Conservation (phyloP, 208 protist genomes). For the Angomonas ambiguus region DNA sequence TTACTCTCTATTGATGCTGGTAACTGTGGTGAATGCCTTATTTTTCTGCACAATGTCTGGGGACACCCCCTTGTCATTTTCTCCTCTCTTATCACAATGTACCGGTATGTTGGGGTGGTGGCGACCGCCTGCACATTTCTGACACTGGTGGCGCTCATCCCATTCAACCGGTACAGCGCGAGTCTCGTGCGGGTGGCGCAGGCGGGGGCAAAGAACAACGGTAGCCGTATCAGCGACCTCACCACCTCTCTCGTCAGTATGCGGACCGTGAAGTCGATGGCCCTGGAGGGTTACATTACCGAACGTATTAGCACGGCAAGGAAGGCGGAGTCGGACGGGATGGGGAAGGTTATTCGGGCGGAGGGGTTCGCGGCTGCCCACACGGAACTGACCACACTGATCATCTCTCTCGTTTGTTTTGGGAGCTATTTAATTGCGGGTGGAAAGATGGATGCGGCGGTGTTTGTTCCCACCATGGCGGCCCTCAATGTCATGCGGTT, state of each 20-base stretch:
- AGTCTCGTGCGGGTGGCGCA: conserved; percentile 46
- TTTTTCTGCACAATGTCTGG: conserved; percentile 78
- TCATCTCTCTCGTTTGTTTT: conserved; percentile 60
- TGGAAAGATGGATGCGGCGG: conserved; percentile 49
- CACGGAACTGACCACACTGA: conserved; percentile 51
- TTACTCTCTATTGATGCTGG: conserved; percentile 60
- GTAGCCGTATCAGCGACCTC: conserved; percentile 51
- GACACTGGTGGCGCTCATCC: conserved; percentile 41
- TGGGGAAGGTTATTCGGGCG: conserved; percentile 26
- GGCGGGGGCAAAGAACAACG: conserved; percentile 41
- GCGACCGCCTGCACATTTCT: conserved; percentile 50
- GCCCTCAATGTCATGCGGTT: conserved; percentile 70
- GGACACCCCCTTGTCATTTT: conserved; percentile 58
- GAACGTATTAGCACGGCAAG: conserved; percentile 34
- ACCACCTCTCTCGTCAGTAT: conserved; percentile 52
- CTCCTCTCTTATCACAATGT: conserved; percentile 53
- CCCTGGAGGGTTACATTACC: conserved; percentile 42
- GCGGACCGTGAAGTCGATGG: conserved; percentile 74
- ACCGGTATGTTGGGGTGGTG: conserved; percentile 59
- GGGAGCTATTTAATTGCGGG: conserved; percentile 52
- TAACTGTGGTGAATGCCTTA: conserved; percentile 53
- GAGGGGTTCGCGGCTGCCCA: conserved; percentile 44
- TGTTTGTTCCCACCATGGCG: conserved; percentile 67
- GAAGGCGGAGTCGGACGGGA: conserved; percentile 38
- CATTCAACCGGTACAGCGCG: conserved; percentile 45